Conservation (phyloP, 257 asterid genomes). For the Fraxinus cuspidata region DNA sequence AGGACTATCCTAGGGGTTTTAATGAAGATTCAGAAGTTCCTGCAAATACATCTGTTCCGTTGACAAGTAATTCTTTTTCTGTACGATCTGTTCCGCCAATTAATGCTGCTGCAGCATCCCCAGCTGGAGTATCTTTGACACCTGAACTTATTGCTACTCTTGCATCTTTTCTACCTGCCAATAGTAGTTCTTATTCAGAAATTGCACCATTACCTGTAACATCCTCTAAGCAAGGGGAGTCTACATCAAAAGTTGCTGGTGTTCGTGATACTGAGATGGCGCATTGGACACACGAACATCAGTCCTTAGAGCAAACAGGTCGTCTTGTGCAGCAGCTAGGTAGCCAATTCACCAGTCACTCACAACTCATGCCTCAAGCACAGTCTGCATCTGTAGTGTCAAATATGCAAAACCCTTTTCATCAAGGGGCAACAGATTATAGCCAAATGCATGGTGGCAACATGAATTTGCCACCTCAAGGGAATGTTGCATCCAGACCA, state of each 20-base stretch:
- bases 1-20: conserved; percentile 41
- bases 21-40: conserved; percentile 51
- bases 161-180: conserved; percentile 62
- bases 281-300: conserved; percentile 61
- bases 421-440: conserved; percentile 43
- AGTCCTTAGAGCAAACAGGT: conserved; percentile 40
- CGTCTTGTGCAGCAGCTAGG: conserved; percentile 48
- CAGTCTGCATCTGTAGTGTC: conserved; percentile 47
- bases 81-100: conserved; percentile 45
- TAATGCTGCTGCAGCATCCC: conserved; percentile 47
- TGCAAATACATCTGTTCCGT: conserved; percentile 41
- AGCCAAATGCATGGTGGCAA: conserved; percentile 47
- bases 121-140: conserved; percentile 65
- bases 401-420: conserved; percentile 38
- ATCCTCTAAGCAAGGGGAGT: conserved; percentile 37
- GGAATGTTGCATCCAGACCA: conserved; percentile 41
- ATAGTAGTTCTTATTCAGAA: conserved; percentile 44
- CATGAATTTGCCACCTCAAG: conserved; percentile 42
- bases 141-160: conserved; percentile 93
- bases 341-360: conserved; percentile 50
- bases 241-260: conserved; percentile 41
- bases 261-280: conserved; percentile 44
- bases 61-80: conserved; percentile 42
- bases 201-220: conserved; percentile 34
- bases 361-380: conserved; percentile 44